phyloP scores from a whole-genome alignment of 495 filamentous ascomycete genomes.

The Aspergillus haitiensis region DNA sequence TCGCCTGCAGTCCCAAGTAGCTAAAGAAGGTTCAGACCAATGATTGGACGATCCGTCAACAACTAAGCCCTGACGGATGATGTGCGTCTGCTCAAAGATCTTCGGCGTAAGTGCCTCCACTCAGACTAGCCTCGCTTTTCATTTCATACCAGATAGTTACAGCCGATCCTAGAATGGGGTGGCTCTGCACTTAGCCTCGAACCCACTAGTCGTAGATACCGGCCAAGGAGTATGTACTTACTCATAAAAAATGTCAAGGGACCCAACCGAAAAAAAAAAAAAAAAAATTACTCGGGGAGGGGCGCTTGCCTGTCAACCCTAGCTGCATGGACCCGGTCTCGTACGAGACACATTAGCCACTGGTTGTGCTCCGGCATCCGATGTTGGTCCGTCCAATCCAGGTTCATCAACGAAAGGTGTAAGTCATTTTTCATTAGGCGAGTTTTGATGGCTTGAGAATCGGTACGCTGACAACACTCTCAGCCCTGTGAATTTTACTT shows the following conservation, averaged over 20 bases:
- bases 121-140: constrained; percentile 10
- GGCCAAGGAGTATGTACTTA: neutral
- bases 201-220: neutral
- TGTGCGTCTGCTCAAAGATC: constrained; percentile 30
- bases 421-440: neutral
- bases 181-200: constrained; percentile 4
- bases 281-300: neutral
- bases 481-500: constrained; percentile 19
- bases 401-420: neutral
- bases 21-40: neutral
- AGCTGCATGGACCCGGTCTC: neutral
- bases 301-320: neutral
- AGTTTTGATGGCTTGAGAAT: constrained; percentile 11
- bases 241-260: neutral
- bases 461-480: neutral
- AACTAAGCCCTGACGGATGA: constrained; percentile 24
- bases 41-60: constrained; percentile 16
- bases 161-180: constrained; percentile 9
- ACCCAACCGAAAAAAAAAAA: no score
- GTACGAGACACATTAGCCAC: neutral
- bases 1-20: neutral
- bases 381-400: neutral
- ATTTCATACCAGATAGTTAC: constrained; percentile 5
- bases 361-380: neutral
- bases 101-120: constrained; percentile 14